phyloP scores from a whole-genome alignment of 495 filamentous ascomycete genomes.

The Penicillium daleae region DNA sequence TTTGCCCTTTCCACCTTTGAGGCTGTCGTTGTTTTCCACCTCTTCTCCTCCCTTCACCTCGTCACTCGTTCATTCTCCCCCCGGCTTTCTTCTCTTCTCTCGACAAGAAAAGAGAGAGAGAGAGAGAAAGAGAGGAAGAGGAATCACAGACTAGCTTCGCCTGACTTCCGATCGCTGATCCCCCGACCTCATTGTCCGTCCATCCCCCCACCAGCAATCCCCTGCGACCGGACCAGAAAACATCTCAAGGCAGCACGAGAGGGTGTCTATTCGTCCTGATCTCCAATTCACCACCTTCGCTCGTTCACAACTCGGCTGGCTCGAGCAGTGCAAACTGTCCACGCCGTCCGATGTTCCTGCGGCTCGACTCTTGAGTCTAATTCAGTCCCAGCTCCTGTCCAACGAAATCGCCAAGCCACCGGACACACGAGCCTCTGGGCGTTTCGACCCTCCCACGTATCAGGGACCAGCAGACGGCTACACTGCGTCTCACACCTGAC shows the following conservation, averaged over 20 bases:
- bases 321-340: slow-evolving; percentile 12
- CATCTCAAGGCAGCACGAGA: background rate
- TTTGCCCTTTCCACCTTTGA: slow-evolving; percentile 7
- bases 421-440: slow-evolving; percentile 25
- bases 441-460: slow-evolving; percentile 24
- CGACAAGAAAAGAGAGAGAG: background rate
- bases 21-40: slow-evolving; percentile 10
- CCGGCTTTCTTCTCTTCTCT: background rate
- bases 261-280: background rate
- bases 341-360: slow-evolving; percentile 16
- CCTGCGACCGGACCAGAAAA: background rate
- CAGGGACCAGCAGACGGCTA: slow-evolving; percentile 11
- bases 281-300: background rate
- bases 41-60: background rate
- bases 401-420: slow-evolving; percentile 28
- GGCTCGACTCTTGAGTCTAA: slow-evolving; percentile 5
- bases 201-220: background rate
- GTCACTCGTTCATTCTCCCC: slow-evolving; percentile 9
- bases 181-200: background rate
- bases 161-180: slow-evolving; percentile 1
- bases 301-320: slow-evolving; percentile 18
- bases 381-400: slow-evolving; percentile 3
- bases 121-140: background rate
- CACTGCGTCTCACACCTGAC: slow-evolving; percentile 23
- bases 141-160: too few species aligned